These are phyloP conservation scores for Aspergillus steynii DNA, from an alignment of 495 filamentous ascomycete genomes.

Conservation along the genomic window DNA sequence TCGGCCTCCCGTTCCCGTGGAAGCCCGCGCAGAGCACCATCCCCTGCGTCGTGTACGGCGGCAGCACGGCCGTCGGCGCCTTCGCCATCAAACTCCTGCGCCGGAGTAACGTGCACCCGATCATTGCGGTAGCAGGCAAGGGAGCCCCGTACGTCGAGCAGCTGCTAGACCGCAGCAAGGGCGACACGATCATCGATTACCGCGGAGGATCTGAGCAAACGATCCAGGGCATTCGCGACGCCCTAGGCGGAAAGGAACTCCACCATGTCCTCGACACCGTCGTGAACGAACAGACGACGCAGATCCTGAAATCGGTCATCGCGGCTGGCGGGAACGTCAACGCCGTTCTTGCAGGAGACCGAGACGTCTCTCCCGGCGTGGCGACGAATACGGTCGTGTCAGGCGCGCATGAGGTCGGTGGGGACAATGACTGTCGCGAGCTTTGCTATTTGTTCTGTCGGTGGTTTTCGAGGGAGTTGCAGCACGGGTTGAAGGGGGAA, in stretches of 20 bases:
- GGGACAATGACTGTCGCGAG: conserved; percentile 44
- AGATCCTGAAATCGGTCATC: conserved; percentile 25
- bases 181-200: conserved; percentile 70
- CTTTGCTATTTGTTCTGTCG: conserved; percentile 60
- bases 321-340: conserved; percentile 48
- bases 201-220: conserved; percentile 35
- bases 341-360: conserved; percentile 49
- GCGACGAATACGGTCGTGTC: conserved; percentile 19
- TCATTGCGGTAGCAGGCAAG: conserved; percentile 64
- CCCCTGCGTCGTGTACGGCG: conserved; percentile 67
- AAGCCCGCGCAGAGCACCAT: conserved; percentile 35
- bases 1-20: conserved; percentile 65
- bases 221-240: conserved; percentile 21
- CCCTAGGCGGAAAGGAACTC: conserved; percentile 18
- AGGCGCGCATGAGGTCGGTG: conserved; percentile 25
- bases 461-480: conserved; percentile 52
- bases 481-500: conserved; percentile 47
- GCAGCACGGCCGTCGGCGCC: conserved; percentile 61
- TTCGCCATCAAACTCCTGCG: conserved; percentile 67
- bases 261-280: conserved; percentile 63
- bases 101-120: conserved; percentile 66
- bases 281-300: conserved; percentile 49
- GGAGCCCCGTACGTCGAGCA: conserved; percentile 52
- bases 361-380: conserved; percentile 20
- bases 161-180: conserved; percentile 61